Percentiles rank a stretch among this genome's conserved stretches.
phyloP scores from a whole-genome alignment of 176 grass and related monocot genomes.

The Oryza punctata region DNA sequence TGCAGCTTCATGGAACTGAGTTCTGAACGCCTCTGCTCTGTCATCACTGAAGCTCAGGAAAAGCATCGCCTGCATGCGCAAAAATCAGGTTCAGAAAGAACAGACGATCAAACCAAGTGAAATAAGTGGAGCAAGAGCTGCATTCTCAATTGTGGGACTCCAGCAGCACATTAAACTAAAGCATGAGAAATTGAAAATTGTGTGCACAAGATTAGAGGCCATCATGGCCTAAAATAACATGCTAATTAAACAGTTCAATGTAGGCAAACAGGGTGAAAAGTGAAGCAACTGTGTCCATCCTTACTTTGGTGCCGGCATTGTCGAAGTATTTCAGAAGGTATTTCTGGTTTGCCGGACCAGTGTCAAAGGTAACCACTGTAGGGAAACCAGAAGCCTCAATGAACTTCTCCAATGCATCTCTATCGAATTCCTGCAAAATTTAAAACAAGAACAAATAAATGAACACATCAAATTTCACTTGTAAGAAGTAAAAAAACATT shows the following conservation, averaged over 20 bases:
- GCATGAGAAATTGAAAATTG: background rate
- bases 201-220: background rate
- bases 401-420: conserved; percentile 52
- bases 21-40: conserved; percentile 40
- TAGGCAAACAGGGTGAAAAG: background rate
- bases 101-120: background rate
- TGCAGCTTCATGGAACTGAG: conserved; percentile 41
- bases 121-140: background rate
- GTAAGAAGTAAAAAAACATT: too few relatives aligned
- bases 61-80: conserved; percentile 52
- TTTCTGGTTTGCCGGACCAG: conserved; percentile 56
- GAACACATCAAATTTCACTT: background rate
- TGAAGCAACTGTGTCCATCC: background rate
- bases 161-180: background rate
- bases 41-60: conserved; percentile 54
- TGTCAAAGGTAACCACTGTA: conserved; percentile 57
- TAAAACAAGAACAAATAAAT: background rate
- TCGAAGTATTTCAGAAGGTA: conserved; percentile 63
- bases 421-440: conserved; percentile 54
- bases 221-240: background rate
- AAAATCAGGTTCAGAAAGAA: background rate
- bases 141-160: background rate
- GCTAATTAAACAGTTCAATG: background rate
- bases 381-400: conserved; percentile 54
- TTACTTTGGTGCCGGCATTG: conserved; percentile 52